Conservation (phyloP, 106 monocot species). For the Cymbidium sinense region DNA sequence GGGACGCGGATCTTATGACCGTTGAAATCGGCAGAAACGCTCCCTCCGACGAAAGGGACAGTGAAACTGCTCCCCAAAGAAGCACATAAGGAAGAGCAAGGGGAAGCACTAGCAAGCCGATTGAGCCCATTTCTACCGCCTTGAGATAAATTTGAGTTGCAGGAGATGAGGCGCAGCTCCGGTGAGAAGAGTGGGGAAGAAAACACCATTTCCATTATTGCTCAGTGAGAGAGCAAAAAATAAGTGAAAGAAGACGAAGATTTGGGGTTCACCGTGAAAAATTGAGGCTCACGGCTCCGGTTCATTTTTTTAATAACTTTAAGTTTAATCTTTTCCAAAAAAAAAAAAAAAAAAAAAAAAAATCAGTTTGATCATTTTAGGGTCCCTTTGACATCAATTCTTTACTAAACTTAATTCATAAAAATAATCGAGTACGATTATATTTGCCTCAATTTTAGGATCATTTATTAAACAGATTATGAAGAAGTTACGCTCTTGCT, state of each 20-base stretch:
- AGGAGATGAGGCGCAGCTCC: slow-evolving; percentile 14
- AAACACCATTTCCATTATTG: slow-evolving; percentile 18
- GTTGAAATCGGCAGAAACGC: slow-evolving; percentile 26
- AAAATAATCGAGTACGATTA: no score
- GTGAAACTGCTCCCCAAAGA: slow-evolving; percentile 22
- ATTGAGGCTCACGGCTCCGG: neutral
- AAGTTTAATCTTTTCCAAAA: no score
- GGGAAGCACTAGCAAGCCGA: neutral
- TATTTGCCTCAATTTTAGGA: no score
- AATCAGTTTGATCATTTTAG: no score
- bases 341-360: no score
- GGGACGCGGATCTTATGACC: slow-evolving; percentile 38
- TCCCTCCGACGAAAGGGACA: slow-evolving; percentile 38
- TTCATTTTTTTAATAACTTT: no score
- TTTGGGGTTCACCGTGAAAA: neutral
- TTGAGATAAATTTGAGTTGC: neutral
- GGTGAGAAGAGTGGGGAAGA: slow-evolving; percentile 6
- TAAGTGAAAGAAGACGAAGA: neutral
- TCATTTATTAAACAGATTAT: no score
- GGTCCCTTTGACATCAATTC: no score
- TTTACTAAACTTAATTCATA: no score
- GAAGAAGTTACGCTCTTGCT: no score
- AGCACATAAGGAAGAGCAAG: slow-evolving; percentile 1
- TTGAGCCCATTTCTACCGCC: neutral
- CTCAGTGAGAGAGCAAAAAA: neutral